phyloP scores from a whole-genome alignment of 2,329 filamentous ascomycete genomes.

The Alternaria incomplexa region DNA sequence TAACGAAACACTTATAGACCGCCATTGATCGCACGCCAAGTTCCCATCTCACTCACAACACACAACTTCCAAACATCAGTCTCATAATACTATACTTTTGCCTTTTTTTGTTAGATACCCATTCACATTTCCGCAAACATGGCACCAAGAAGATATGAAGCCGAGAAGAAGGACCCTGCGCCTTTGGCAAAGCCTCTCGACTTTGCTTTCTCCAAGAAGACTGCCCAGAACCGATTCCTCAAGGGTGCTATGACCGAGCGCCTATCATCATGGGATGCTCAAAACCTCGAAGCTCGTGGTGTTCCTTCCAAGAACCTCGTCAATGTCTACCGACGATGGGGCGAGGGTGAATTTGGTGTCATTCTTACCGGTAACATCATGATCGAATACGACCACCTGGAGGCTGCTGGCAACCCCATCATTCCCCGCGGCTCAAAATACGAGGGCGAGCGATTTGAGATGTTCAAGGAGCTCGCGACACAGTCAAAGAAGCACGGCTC shows the following conservation, averaged over 20 bases:
- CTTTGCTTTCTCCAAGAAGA: constrained; percentile 58
- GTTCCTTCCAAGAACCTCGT: constrained; percentile 61
- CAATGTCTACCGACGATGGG: constrained; percentile 64
- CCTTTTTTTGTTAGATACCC: constrained; percentile 6
- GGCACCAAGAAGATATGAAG: constrained; percentile 49
- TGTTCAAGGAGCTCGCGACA: constrained; percentile 63
- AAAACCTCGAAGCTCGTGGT: constrained; percentile 59
- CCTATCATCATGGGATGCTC: constrained; percentile 65
- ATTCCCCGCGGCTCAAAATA: constrained; percentile 61
- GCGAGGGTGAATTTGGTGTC: constrained; percentile 51
- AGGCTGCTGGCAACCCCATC: constrained; percentile 63
- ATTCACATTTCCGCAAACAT: constrained; percentile 24
- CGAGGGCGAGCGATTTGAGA: constrained; percentile 64
- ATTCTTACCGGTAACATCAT: constrained; percentile 70
- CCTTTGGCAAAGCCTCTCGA: constrained; percentile 53
- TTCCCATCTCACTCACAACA: neutral
- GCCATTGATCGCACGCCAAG: neutral
- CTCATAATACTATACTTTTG: neutral
- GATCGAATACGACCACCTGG: constrained; percentile 68
- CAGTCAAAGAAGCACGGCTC: constrained; percentile 63
- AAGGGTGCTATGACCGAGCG: constrained; percentile 73
- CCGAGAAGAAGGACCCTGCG: constrained; percentile 48
- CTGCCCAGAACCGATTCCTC: constrained; percentile 69
- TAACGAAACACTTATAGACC: neutral
- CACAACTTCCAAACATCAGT: neutral